phyloP scores from a whole-genome alignment of 352 stramenopile species.

The Paralagenidium karlingii region DNA sequence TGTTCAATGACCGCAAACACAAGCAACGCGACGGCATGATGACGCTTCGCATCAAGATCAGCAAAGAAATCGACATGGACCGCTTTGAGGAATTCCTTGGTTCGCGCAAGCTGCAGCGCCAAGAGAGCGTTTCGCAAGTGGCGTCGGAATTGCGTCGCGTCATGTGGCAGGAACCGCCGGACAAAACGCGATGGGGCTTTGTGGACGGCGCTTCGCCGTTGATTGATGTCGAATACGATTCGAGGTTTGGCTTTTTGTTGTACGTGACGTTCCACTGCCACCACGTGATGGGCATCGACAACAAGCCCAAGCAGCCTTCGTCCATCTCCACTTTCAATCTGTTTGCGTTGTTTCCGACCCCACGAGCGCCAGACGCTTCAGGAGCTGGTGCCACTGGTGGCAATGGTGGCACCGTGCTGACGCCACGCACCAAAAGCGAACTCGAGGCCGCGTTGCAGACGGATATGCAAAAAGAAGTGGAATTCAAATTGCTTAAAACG shows the following conservation, averaged over 20 bases:
- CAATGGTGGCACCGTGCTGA: background rate
- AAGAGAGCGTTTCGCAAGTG: slow-evolving; percentile 37
- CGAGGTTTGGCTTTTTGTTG: slow-evolving; percentile 33
- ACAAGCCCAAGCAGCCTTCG: slow-evolving; percentile 1
- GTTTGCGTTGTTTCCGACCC: background rate
- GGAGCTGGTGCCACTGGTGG: background rate
- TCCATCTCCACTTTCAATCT: background rate
- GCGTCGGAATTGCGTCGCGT: slow-evolving; percentile 35
- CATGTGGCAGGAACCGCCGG: slow-evolving; percentile 21
- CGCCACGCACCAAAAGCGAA: background rate
- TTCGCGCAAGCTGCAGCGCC: slow-evolving; percentile 21
- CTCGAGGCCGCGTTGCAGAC: background rate
- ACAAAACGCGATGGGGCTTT: background rate
- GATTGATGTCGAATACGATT: slow-evolving; percentile 65
- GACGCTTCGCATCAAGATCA: slow-evolving; percentile 68
- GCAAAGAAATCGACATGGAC: slow-evolving; percentile 29
- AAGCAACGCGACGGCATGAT: slow-evolving; percentile 69
- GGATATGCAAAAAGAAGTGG: background rate
- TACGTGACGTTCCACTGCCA: slow-evolving; percentile 38
- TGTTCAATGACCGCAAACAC: slow-evolving; percentile 35
- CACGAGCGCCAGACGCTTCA: slow-evolving; percentile 2
- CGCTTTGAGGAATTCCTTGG: slow-evolving; percentile 27
- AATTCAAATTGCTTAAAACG: too few relatives aligned
- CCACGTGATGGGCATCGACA: slow-evolving; percentile 2
- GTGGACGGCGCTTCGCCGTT: slow-evolving; percentile 41